A percentile compares a stretch with the other conserved stretches of the same genome.
phyloP scores from a whole-genome alignment of 805 yeast genomes.

The Brettanomyces nanus region DNA sequence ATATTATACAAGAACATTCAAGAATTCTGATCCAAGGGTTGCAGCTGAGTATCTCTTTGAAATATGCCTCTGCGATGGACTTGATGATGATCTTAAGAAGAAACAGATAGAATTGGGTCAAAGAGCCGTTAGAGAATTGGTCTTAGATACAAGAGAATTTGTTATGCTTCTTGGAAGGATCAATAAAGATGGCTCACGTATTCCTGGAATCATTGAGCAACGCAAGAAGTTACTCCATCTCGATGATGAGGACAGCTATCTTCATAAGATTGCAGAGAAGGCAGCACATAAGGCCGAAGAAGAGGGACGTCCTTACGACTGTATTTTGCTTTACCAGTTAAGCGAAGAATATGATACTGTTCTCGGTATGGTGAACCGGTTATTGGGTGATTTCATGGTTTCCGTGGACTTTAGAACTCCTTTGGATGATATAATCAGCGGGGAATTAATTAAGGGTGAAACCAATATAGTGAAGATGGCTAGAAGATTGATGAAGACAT shows the following conservation, averaged over 20 bases:
- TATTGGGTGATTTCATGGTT: conserved; percentile 70
- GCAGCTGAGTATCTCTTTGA: conserved; percentile 85
- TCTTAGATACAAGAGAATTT: conserved; percentile 81
- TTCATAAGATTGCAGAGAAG: conserved; percentile 66
- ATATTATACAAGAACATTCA: conserved; percentile 73
- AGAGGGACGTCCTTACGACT: conserved; percentile 83
- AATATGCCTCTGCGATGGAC: conserved; percentile 48
- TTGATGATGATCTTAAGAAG: conserved; percentile 17
- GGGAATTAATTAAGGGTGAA: conserved; percentile 28
- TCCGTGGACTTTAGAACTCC: conserved; percentile 42
- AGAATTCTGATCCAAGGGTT: conserved; percentile 77
- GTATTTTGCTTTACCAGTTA: conserved; percentile 77
- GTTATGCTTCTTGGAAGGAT: conserved; percentile 77
- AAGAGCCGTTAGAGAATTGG: conserved; percentile 75
- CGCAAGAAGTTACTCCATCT: conserved; percentile 61
- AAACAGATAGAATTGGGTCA: conserved; percentile 54
- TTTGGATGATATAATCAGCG: conserved; percentile 13
- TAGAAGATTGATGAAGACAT: conserved; percentile 34
- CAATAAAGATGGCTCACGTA: conserved; percentile 63
- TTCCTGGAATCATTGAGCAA: conserved; percentile 77
- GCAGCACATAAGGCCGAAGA: conserved; percentile 85
- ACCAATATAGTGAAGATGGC: conserved; percentile 41
- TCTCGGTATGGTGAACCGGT: conserved; percentile 59
- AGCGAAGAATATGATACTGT: conserved; percentile 85
- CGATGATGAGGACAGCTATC: conserved; percentile 48